Evolutionary conservation across 116 monocot genomes (phyloP), one percentile per base, ranked within the genome.

Genomic region (Trichopus zeylanicus): DNA sequence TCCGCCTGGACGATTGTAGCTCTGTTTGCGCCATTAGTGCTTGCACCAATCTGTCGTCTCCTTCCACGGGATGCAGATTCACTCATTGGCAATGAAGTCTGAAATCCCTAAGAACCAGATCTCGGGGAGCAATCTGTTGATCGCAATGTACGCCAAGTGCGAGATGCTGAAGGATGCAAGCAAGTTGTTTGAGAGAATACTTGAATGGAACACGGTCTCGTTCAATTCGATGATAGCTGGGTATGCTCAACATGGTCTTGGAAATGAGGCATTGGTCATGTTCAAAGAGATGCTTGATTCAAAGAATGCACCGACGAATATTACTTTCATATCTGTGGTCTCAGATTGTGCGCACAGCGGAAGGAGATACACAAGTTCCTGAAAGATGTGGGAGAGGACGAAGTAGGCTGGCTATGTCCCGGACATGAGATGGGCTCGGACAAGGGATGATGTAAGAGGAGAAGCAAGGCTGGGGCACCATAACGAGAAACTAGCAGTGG

Each of bases 401-500:
- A 69, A 75, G 62, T 8, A 27, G n/a, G 67, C 47, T 0, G 87
- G 87, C 1, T 79, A 79, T 56, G 71, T 67, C 7, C 78, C 69
- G 0, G 86, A 86, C 56, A 61, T 58, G 59, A 65, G 68, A 59
- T 78, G 81, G 86, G 65, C 78, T 19, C 4, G 64, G 25, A 71
- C 67, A 1, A 75, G 67, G 61, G 79, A 79, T 51, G 51, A 76
- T 34, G 57, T 47, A 13, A 63, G 16, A 61, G 79, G 79, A 1
- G 76, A 79, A 66, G 46, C 52, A 51, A 78, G 79, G 73, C 12
- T 71, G 23, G 35, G 69, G n/a, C 75, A 84, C 67, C 84, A 89
- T 42, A 89, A 81, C 29, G 83, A 89, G 74, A 83, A 78, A 31
- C 78, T 89, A 16, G 88, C 88, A 0, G 80, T 89, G 9, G 84